Conservation (phyloP, 805 yeast genomes). For the Candida quercuum region DNA sequence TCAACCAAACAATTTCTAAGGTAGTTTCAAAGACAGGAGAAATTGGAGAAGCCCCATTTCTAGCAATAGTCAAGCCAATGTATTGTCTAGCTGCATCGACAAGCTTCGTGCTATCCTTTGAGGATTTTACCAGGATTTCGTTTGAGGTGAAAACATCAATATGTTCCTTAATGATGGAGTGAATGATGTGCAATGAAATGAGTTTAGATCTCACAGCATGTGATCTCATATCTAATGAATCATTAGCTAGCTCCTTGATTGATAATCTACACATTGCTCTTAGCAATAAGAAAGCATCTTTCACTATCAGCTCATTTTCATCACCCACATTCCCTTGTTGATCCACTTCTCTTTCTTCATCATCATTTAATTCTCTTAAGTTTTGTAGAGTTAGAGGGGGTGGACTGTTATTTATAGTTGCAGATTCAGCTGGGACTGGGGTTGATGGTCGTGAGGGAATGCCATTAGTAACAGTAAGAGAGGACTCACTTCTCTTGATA, state of each 20-base stretch:
- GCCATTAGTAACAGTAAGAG: constrained; percentile 13
- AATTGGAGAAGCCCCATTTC: constrained; percentile 88
- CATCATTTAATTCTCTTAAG: constrained; percentile 51
- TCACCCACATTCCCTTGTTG: constrained; percentile 41
- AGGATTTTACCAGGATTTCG: constrained; percentile 47
- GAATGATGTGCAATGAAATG: constrained; percentile 81
- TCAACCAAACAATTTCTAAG: constrained; percentile 88
- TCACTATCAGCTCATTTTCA: constrained; percentile 66
- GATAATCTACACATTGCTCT: constrained; percentile 94
- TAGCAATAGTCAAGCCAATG: constrained; percentile 72
- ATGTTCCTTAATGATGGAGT: constrained; percentile 79
- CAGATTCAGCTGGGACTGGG: constrained; percentile 10
- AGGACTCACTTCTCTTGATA: constrained; percentile 12
- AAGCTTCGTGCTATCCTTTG: constrained; percentile 53
- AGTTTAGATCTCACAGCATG: constrained; percentile 91
- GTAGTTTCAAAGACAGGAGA: constrained; percentile 91
- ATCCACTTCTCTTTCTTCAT: constrained; percentile 48
- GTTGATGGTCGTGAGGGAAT: background rate
- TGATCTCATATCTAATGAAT: constrained; percentile 76
- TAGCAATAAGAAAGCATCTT: constrained; percentile 89
- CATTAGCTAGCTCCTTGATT: constrained; percentile 74
- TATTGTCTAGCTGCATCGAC: constrained; percentile 82
- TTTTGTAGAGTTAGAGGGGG: constrained; percentile 57
- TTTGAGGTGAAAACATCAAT: constrained; percentile 71
- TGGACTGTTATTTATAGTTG: constrained; percentile 25